phyloP scores from a whole-genome alignment of 75 land plant species.

The Selaginella moellendorffii region DNA sequence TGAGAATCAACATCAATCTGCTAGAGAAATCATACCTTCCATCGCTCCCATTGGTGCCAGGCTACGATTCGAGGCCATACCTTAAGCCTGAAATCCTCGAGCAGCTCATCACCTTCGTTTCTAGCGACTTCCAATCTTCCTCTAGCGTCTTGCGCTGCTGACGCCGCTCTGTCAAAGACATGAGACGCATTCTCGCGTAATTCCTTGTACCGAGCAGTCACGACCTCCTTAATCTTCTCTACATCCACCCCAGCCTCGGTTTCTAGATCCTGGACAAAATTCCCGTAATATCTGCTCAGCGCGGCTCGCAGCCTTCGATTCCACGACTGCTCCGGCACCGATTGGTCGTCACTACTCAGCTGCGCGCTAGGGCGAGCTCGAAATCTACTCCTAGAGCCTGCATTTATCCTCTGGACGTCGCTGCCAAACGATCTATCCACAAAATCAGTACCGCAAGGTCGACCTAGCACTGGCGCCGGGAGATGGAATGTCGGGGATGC shows the following conservation, averaged over 20 bases:
- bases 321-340: background rate
- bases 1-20: too few species aligned
- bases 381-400: too few species aligned
- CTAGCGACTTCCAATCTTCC: background rate
- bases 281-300: constrained; percentile 19
- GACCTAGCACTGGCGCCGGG: too few species aligned
- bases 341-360: background rate
- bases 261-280: constrained; percentile 24
- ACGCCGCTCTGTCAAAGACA: background rate
- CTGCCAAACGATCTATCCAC: too few species aligned
- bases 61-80: constrained; percentile 30
- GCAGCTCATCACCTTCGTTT: constrained; percentile 11
- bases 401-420: background rate
- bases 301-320: constrained; percentile 8
- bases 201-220: constrained; percentile 11
- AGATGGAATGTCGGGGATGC: too few species aligned
- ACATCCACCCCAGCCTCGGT: constrained; percentile 43
- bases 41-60: constrained; percentile 68
- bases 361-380: background rate
- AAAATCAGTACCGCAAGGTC: too few species aligned
- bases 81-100: constrained; percentile 24
- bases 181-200: constrained; percentile 11
- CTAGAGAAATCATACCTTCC: too few species aligned
- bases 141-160: background rate
- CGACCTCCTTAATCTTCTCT: constrained; percentile 7